phyloP scores from a whole-genome alignment of 192 early-diverging fungal species.

The Podila verticillata region DNA sequence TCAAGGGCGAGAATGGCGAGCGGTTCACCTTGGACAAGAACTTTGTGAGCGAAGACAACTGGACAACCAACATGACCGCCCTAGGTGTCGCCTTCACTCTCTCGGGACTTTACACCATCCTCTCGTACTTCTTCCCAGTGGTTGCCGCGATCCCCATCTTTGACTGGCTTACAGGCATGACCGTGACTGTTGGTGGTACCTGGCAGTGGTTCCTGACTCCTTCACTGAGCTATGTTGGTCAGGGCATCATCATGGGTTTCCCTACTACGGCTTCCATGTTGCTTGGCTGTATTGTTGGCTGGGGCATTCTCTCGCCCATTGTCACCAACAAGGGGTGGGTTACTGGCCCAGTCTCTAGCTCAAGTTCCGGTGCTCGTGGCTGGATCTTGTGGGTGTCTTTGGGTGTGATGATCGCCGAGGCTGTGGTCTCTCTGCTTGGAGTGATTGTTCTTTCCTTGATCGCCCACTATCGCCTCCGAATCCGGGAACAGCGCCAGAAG shows the following conservation, averaged over 20 bases:
- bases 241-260: conserved; percentile 85
- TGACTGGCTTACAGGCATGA: conserved; percentile 61
- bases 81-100: conserved; percentile 65
- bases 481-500: conserved; percentile 5
- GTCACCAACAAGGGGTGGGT: conserved; percentile 77
- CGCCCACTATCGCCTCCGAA: conserved; percentile 49
- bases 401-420: conserved; percentile 83
- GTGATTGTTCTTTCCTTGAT: conserved; percentile 52
- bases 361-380: conserved; percentile 74
- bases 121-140: conserved; percentile 70
- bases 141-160: conserved; percentile 67
- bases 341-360: conserved; percentile 73
- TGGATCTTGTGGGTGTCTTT: conserved; percentile 87
- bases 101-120: conserved; percentile 72
- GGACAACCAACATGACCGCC: conserved; percentile 67
- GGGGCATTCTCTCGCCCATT: conserved; percentile 78
- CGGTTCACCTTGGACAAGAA: conserved; percentile 33
- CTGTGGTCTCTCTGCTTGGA: conserved; percentile 66
- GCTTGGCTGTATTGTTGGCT: conserved; percentile 73
- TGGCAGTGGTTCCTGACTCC: conserved; percentile 82
- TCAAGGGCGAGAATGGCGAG: conserved; percentile 37
- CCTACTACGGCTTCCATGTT: conserved; percentile 80
- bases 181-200: conserved; percentile 54
- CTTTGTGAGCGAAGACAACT: conserved; percentile 61
- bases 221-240: conserved; percentile 79